Percentiles rank a stretch among this genome's conserved stretches.
Conservation (phyloP, 192 early-diverging fungal species). For the Linnemannia exigua region DNA sequence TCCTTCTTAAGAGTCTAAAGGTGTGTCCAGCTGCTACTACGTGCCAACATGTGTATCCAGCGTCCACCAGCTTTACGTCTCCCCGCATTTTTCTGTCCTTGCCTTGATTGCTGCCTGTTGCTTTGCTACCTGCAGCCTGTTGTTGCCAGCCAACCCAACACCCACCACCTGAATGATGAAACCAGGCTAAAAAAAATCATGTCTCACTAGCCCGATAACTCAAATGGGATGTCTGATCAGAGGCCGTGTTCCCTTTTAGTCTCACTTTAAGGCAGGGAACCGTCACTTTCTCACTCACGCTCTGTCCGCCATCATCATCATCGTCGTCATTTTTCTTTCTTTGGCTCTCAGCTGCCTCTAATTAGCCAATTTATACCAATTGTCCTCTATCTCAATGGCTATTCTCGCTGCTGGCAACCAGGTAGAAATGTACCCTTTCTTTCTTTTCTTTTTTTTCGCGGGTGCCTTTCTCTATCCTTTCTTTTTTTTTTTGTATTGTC, state of each 20-base stretch:
- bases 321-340: not conserved
- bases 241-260: not conserved
- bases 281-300: not conserved
- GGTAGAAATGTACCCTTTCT: not conserved
- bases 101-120: no score
- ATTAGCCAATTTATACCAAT: not conserved
- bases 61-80: no score
- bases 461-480: not conserved
- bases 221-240: not conserved
- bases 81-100: no score
- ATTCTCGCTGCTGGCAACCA: not conserved
- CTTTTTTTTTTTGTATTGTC: not conserved
- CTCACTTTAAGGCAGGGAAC: not conserved
- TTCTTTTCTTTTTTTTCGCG: not conserved
- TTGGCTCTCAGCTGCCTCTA: not conserved
- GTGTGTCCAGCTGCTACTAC: not conserved
- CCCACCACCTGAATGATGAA: no score
- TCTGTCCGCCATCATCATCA: not conserved
- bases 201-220: no score
- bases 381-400: not conserved
- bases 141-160: no score
- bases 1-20: not conserved
- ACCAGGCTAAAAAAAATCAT: no score
- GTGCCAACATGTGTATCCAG: no score
- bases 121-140: no score